phyloP scores from a whole-genome alignment of 192 early-diverging fungal genomes.

The Phycomyces nitens region DNA sequence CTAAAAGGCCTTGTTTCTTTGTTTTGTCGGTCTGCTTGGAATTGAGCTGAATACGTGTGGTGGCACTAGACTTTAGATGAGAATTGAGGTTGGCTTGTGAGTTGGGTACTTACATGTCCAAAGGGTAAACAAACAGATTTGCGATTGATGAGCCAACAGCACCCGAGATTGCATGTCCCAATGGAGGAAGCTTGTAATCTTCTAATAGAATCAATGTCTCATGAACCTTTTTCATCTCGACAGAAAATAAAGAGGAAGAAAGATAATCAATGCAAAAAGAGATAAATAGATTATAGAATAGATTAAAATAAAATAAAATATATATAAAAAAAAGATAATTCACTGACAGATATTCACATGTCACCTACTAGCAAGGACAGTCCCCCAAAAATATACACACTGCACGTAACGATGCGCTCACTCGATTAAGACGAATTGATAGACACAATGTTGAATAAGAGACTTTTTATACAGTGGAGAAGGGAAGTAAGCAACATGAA shows the following conservation, averaged over 20 bases:
- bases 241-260: slow-evolving; percentile 4
- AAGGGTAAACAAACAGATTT: slow-evolving; percentile 46
- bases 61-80: slow-evolving; percentile 9
- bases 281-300: too few species aligned
- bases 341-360: slow-evolving; percentile 11
- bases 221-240: neutral
- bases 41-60: slow-evolving; percentile 30
- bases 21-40: neutral
- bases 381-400: too few species aligned
- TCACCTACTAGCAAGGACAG: neutral
- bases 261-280: neutral
- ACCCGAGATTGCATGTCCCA: slow-evolving; percentile 48
- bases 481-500: neutral
- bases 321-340: neutral
- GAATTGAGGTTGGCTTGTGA: neutral
- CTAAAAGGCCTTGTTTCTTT: slow-evolving; percentile 8
- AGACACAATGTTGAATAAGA: neutral
- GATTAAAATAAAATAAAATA: neutral
- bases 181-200: slow-evolving; percentile 45
- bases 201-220: slow-evolving; percentile 13
- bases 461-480: slow-evolving; percentile 7
- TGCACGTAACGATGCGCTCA: too few species aligned
- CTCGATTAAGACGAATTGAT: too few species aligned
- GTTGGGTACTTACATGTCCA: slow-evolving; percentile 38
- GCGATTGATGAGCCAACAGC: slow-evolving; percentile 44